These are phyloP conservation scores for Backusella sp. DNA, from an alignment of 192 early-diverging fungal species.

Conservation along the genomic window DNA sequence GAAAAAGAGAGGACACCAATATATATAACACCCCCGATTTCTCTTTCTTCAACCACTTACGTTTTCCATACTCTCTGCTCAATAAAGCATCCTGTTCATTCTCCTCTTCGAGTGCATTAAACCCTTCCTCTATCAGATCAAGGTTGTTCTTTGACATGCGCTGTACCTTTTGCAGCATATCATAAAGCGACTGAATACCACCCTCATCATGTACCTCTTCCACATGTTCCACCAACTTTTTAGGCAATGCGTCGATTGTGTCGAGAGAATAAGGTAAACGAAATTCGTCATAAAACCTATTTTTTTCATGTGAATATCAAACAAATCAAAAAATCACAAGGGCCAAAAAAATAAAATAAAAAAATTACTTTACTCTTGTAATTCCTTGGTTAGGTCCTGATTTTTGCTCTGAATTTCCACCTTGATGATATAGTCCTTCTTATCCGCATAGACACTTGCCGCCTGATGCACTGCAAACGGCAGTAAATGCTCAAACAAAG, in stretches of 20 bases:
- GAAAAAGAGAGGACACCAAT: background rate
- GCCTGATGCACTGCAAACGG: conserved; percentile 92
- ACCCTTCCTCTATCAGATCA: conserved; percentile 63
- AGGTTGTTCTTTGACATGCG: conserved; percentile 50
- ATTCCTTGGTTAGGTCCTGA: conserved; percentile 52
- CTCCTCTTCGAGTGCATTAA: conserved; percentile 67
- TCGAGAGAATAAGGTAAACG: conserved; percentile 40
- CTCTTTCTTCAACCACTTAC: conserved; percentile 11
- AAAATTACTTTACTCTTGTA: conserved; percentile 12
- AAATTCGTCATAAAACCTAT: conserved; percentile 22
- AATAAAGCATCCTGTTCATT: conserved; percentile 68
- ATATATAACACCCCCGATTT: background rate
- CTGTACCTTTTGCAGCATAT: conserved; percentile 62
- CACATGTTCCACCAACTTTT: conserved; percentile 60
- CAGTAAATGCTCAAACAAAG: conserved; percentile 81
- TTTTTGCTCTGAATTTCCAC: conserved; percentile 60
- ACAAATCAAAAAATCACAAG: background rate
- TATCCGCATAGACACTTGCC: conserved; percentile 78
- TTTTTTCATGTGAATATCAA: conserved; percentile 10
- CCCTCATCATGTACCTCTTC: conserved; percentile 80
- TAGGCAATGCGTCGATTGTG: conserved; percentile 75
- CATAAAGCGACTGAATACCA: conserved; percentile 60
- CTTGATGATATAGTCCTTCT: conserved; percentile 73
- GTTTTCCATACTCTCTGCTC: conserved; percentile 49
- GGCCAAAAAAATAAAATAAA: no score